A percentile compares a stretch with the other conserved stretches of the same genome.
Conservation (phyloP, 2,329 filamentous ascomycete genomes). For the Pyrenophora seminiperda region DNA sequence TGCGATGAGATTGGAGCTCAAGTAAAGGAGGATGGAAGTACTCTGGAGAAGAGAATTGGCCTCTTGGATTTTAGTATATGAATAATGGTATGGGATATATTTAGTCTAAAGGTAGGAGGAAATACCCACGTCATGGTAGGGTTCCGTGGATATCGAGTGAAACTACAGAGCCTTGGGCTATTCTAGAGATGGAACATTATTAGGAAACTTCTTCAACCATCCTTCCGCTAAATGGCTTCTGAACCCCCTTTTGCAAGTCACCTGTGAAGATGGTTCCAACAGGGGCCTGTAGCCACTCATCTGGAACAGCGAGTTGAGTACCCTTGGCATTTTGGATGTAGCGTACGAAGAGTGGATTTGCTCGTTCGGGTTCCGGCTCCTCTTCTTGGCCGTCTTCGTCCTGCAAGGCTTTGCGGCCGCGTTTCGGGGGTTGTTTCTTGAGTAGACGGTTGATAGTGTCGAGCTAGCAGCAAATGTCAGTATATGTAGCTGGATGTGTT, state of each 20-base stretch:
- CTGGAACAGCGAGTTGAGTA: conserved; percentile 66
- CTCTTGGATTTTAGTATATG: background rate
- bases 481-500: background rate
- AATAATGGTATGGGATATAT: too few species aligned
- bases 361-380: conserved; percentile 53
- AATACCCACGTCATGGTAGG: background rate
- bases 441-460: conserved; percentile 90
- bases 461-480: conserved; percentile 61
- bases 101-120: too few species aligned
- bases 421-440: conserved; percentile 81
- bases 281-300: conserved; percentile 69
- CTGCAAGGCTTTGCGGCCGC: conserved; percentile 55
- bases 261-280: conserved; percentile 63
- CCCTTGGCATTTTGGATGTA: conserved; percentile 71
- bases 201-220: conserved; percentile 49
- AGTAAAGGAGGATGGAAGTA: conserved; percentile 26
- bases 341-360: conserved; percentile 68
- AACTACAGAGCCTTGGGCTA: background rate
- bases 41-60: background rate
- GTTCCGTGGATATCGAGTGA: too few species aligned
- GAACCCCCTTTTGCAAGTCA: conserved; percentile 28
- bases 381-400: conserved; percentile 58
- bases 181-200: conserved; percentile 31
- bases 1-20: conserved; percentile 64
- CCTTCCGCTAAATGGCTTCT: conserved; percentile 35